These are phyloP conservation scores for Starmerella lactis-condensi DNA, from an alignment of 805 yeast genomes.

Conservation along the genomic window DNA sequence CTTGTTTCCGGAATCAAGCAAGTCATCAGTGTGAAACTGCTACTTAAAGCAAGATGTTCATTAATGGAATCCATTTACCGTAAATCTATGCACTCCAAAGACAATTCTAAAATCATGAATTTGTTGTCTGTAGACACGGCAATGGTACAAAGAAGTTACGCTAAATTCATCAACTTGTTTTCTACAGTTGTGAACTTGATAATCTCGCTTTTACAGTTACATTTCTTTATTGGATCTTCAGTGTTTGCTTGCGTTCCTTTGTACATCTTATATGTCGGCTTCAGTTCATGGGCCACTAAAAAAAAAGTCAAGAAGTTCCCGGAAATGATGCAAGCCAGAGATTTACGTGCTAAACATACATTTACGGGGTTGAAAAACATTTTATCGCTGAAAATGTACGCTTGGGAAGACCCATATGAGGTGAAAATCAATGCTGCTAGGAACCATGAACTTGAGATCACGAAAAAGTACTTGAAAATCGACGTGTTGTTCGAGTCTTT, in stretches of 20 bases:
- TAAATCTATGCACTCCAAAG: conserved; percentile 39
- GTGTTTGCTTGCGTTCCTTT: conserved; percentile 81
- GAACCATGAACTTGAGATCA: conserved; percentile 62
- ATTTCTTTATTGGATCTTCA: conserved; percentile 54
- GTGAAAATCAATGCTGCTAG: conserved; percentile 45
- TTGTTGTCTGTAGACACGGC: conserved; percentile 76
- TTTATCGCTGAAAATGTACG: conserved; percentile 78
- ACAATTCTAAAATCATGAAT: conserved; percentile 82
- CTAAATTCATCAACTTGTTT: conserved; percentile 59
- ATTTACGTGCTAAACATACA: conserved; percentile 70
- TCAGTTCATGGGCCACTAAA: conserved; percentile 48
- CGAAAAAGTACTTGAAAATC: conserved; percentile 39
- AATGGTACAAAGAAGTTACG: conserved; percentile 61
- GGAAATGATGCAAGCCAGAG: conserved; percentile 67
- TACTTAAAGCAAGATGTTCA: conserved; percentile 3
- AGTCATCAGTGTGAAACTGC: neutral
- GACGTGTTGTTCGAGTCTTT: conserved; percentile 67
- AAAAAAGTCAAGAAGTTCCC: conserved; percentile 47
- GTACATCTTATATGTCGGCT: conserved; percentile 57
- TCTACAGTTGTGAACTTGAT: conserved; percentile 76
- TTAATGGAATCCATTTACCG: conserved; percentile 44
- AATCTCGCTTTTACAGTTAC: conserved; percentile 52
- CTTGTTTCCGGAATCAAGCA: neutral
- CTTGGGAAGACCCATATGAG: conserved; percentile 84
- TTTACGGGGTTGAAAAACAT: conserved; percentile 74